Conservation (phyloP, 2,329 filamentous ascomycete genomes). For the Metarhizium sp. region DNA sequence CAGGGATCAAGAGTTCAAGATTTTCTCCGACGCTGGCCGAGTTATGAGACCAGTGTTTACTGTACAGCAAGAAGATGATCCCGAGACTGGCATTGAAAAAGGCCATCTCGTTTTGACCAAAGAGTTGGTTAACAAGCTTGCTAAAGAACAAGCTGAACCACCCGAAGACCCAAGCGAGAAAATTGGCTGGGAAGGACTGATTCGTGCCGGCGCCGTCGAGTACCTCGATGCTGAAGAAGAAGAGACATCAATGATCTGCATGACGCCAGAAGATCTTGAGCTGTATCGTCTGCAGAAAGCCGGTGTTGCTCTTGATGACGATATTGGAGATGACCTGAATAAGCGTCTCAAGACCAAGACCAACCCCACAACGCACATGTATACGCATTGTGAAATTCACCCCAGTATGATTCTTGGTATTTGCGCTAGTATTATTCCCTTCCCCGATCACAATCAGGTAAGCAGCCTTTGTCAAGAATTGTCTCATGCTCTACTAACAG, state of each 20-base stretch:
- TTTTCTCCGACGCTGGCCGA: constrained; percentile 93
- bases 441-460: constrained; percentile 95
- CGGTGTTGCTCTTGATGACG: constrained; percentile 53
- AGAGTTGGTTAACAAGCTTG: constrained; percentile 62
- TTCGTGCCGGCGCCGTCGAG: constrained; percentile 79
- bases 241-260: constrained; percentile 97
- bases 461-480: constrained; percentile 13
- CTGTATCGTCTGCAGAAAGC: constrained; percentile 61
- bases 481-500: constrained; percentile 21
- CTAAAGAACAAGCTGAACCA: constrained; percentile 64
- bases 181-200: constrained; percentile 82
- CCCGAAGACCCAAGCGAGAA: constrained; percentile 50
- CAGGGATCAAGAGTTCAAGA: constrained; percentile 94
- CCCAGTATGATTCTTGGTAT: constrained; percentile 98
- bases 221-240: constrained; percentile 98
- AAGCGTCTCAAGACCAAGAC: constrained; percentile 80
- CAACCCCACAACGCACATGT: constrained; percentile 80
- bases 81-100: constrained; percentile 46
- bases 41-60: constrained; percentile 92
- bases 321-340: constrained; percentile 60
- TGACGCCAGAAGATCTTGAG: constrained; percentile 93
- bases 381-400: constrained; percentile 98
- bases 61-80: constrained; percentile 76
- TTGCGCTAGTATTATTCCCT: constrained; percentile 97
- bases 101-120: constrained; percentile 77